Percentiles rank a stretch among this genome's conserved stretches.
Evolutionary conservation across 306 rosid genomes (phyloP).

Genomic region (Lagenaria siceraria): DNA sequence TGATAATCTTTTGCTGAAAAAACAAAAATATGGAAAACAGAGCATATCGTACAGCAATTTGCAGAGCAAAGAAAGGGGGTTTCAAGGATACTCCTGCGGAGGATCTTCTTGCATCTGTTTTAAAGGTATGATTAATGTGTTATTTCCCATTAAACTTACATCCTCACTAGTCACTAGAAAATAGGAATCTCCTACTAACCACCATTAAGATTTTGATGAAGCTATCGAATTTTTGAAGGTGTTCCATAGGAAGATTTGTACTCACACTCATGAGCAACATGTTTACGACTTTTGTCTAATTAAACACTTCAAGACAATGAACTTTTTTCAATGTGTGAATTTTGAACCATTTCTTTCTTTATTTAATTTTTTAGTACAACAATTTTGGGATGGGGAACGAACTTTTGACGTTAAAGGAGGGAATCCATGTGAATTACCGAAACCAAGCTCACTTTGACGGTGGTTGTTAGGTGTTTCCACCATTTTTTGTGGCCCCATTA

Average conservation of each 20-base stretch:
- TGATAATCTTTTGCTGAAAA: neutral
- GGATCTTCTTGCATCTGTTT: conserved; percentile 75
- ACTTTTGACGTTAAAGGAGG: too few relatives aligned
- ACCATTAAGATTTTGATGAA: neutral
- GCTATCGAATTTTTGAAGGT: neutral
- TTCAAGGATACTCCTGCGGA: conserved; percentile 86
- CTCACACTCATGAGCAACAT: neutral
- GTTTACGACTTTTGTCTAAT: neutral
- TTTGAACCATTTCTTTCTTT: neutral
- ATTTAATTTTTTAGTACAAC: too few relatives aligned
- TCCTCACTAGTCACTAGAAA: neutral
- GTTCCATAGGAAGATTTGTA: neutral
- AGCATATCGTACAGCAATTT: conserved; percentile 75
- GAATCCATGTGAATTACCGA: too few relatives aligned
- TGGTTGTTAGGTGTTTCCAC: neutral
- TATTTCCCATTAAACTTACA: too few relatives aligned
- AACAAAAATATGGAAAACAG: conserved; percentile 17
- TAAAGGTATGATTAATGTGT: conserved; percentile 33
- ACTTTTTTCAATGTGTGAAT: neutral
- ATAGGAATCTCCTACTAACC: neutral
- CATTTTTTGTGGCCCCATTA: neutral
- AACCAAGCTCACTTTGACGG: too few relatives aligned
- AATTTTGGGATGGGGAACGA: too few relatives aligned
- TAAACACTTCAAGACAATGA: neutral
- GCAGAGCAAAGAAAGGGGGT: conserved; percentile 77